Evolutionary conservation across 192 early-diverging fungal species (phyloP), one percentile per base, ranked within the genome.

Genomic region (Gamsiella multidivaricata): DNA sequence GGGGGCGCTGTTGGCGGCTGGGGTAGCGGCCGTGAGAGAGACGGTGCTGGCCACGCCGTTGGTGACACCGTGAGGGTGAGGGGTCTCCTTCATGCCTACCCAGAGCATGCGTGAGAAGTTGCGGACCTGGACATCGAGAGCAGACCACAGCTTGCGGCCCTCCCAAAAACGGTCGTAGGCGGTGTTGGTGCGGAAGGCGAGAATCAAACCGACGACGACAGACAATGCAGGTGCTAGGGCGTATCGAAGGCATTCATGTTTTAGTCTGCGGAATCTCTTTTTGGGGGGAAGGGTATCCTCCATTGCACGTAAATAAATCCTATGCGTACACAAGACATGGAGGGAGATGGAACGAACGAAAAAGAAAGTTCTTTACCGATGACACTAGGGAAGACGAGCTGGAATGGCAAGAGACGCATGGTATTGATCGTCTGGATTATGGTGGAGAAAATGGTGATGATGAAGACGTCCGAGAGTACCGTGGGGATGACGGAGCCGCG

Each of bases 111-210:
- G 64, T 15, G 80, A 73, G 45, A 73, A 72, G 51, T 75, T 81
- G 15, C 80, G 69, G 31, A 81, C 75, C 50, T 81, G 70, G 49
- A 64, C 80, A 63, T 70, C 71, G 14, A 81, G 56, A 39, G 14
- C 33, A 2, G 70, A n/a, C 80, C 80, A 81, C 17, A 81, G 51
- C 56, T 81, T 81, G 45, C 80, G 69, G 64, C 80, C 80, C 47
- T 81, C 80, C 80, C 80, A 81, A 62, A 63, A 81, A 54, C 80
- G 65, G 54, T 81, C 80, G 26, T 81, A 81, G 20, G 70, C 71
- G 39, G 66, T 81, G 56, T 81, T 81, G 67, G 80, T 75, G 25
- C 80, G 61, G 61, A 81, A 75, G 6, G 70, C 71, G 14, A 81
- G 46, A 34, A 81, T 74, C 65, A 72, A 63, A 61, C 70, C 80